Percentiles rank a stretch among this genome's conserved stretches.
These are phyloP conservation scores for Nemania serpens DNA, from an alignment of 2,329 filamentous ascomycete species.

Conservation along the genomic window DNA sequence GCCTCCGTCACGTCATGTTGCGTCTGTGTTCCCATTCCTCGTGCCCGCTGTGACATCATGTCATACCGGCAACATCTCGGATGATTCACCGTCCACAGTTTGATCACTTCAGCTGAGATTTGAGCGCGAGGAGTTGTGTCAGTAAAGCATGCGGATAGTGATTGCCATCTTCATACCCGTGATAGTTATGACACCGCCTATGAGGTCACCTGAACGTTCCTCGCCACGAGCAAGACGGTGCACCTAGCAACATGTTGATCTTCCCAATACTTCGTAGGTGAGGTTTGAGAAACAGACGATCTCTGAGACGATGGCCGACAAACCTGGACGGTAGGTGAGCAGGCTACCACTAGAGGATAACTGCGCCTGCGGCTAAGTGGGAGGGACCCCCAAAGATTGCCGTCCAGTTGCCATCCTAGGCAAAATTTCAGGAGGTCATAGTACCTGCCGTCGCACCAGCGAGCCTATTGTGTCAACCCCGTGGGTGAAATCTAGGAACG, in stretches of 20 bases:
- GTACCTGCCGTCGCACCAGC: slow-evolving; percentile 6
- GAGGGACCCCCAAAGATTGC: slow-evolving; percentile 16
- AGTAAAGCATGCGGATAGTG: neutral
- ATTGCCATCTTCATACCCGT: neutral
- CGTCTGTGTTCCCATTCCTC: slow-evolving; percentile 1
- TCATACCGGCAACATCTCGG: slow-evolving; percentile 12
- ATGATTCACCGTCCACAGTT: slow-evolving; percentile 5
- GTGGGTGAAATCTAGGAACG: neutral
- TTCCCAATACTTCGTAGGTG: neutral
- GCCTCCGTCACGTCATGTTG: neutral
- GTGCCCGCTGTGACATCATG: slow-evolving; percentile 24
- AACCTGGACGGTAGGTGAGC: neutral
- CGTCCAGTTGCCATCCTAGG: slow-evolving; percentile 15
- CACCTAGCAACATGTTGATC: neutral
- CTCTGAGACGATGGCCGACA: neutral
- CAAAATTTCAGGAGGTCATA: slow-evolving; percentile 21
- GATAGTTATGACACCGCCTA: neutral
- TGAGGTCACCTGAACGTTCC: too few relatives aligned
- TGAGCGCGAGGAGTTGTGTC: neutral
- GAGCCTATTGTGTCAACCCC: neutral
- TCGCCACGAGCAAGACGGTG: too few relatives aligned
- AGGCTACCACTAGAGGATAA: neutral
- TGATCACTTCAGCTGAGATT: neutral
- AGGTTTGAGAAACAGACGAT: neutral
- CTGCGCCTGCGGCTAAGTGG: slow-evolving; percentile 9